Conservation (phyloP, 2,329 filamentous ascomycete species). For the Ophidiomyces ophidiicola region DNA sequence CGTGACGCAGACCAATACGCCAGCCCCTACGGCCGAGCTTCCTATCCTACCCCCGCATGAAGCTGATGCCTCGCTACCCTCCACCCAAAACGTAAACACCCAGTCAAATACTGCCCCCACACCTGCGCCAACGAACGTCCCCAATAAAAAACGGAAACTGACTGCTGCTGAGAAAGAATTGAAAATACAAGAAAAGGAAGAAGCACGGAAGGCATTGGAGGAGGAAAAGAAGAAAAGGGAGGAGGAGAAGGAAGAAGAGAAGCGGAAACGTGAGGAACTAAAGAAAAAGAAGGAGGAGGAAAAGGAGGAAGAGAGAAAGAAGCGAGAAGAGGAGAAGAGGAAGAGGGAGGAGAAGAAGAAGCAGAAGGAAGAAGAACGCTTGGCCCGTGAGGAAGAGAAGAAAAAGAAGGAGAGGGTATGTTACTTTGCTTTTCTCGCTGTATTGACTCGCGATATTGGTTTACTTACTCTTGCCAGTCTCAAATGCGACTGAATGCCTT, state of each 20-base stretch:
- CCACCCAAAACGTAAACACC: conserved; percentile 6
- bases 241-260: conserved; percentile 30
- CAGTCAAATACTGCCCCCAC: conserved; percentile 12
- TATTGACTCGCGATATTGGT: conserved; percentile 17
- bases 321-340: conserved; percentile 35
- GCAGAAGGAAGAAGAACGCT: conserved; percentile 28
- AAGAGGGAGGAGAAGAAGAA: conserved; percentile 38
- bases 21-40: neutral
- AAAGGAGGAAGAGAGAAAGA: conserved; percentile 35
- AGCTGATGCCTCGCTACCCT: neutral
- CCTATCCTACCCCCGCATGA: neutral
- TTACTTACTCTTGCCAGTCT: conserved; percentile 26
- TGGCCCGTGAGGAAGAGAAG: conserved; percentile 22
- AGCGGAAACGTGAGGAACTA: conserved; percentile 37
- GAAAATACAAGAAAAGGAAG: conserved; percentile 32
- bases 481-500: conserved; percentile 42
- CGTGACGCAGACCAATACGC: neutral
- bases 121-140: conserved; percentile 10
- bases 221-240: conserved; percentile 35
- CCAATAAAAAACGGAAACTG: conserved; percentile 25
- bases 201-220: conserved; percentile 31
- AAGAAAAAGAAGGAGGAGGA: conserved; percentile 36
- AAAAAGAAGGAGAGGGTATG: conserved; percentile 29
- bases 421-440: conserved; percentile 11
- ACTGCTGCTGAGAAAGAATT: conserved; percentile 23